These are phyloP conservation scores for Lyophyllum shimeji DNA, from an alignment of 768 basidiomycete genomes.

Conservation along the genomic window DNA sequence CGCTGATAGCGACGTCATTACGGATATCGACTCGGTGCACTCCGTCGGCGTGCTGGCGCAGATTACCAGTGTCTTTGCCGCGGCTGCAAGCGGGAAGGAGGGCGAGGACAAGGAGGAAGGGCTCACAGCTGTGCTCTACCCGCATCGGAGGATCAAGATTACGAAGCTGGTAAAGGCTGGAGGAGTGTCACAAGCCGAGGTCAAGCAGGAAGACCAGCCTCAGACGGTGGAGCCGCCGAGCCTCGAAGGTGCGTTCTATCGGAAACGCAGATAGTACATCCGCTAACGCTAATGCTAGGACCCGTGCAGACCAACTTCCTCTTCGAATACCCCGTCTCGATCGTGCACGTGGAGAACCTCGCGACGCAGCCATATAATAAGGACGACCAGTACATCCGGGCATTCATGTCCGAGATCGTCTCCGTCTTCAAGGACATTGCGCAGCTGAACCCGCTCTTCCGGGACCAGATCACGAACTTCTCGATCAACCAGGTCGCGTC, in stretches of 20 bases:
- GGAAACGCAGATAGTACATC: not conserved
- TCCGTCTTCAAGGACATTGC: conserved; percentile 99
- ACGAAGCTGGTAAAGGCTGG: conserved; percentile 81
- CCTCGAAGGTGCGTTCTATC: conserved; percentile 16
- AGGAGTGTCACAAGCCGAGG: conserved; percentile 34
- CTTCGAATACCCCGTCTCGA: conserved; percentile 77
- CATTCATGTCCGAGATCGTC: conserved; percentile 95
- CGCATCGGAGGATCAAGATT: conserved; percentile 87
- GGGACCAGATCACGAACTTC: conserved; percentile 97
- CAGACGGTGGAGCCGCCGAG: conserved; percentile 51
- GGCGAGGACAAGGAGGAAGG: conserved; percentile 80
- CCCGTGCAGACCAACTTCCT: conserved; percentile 84
- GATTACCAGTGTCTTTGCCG: conserved; percentile 90
- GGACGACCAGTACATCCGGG: conserved; percentile 92
- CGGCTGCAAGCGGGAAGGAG: conserved; percentile 36
- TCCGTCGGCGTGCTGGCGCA: conserved; percentile 96
- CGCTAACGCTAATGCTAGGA: conserved; percentile 28
- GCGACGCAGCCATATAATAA: conserved; percentile 81
- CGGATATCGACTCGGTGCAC: conserved; percentile 84
- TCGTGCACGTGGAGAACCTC: conserved; percentile 88
- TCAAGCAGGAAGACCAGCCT: conserved; percentile 37
- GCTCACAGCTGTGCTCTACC: conserved; percentile 93
- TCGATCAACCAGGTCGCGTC: conserved; percentile 89
- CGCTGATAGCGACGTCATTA: conserved; percentile 90
- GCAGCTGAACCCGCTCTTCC: conserved; percentile 94